Percentiles rank a stretch among this genome's conserved stretches.
Conservation (phyloP, 2,329 filamentous ascomycete genomes). For the Davidsoniella neocaledoniae region DNA sequence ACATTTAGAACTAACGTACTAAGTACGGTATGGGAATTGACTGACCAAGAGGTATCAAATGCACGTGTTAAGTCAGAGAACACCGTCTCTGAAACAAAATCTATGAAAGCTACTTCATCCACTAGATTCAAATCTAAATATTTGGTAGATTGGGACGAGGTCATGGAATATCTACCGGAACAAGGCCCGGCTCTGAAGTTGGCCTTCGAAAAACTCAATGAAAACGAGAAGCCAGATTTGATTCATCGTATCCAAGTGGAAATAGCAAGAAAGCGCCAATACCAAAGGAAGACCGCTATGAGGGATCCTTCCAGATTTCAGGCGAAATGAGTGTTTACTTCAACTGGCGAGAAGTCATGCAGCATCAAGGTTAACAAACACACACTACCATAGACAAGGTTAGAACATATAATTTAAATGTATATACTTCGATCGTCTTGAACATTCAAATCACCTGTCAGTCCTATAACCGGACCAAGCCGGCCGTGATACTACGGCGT, state of each 20-base stretch:
- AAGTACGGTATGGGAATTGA: constrained; percentile 36
- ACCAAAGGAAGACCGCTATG: neutral
- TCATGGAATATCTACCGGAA: constrained; percentile 14
- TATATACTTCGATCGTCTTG: too few relatives aligned
- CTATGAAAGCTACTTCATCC: constrained; percentile 12
- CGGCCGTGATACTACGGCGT: too few relatives aligned
- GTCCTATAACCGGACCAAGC: too few relatives aligned
- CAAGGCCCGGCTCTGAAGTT: neutral
- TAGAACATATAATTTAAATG: too few relatives aligned
- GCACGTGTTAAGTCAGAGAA: constrained; percentile 20
- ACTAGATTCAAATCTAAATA: constrained; percentile 1
- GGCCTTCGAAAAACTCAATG: neutral
- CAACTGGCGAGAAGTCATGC: too few relatives aligned
- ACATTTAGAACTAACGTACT: constrained; percentile 35
- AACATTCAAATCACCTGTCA: too few relatives aligned
- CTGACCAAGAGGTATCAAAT: constrained; percentile 24
- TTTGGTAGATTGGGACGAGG: constrained; percentile 13
- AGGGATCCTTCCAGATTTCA: too few relatives aligned
- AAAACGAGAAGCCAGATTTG: neutral
- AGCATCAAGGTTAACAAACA: too few relatives aligned
- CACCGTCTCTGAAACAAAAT: constrained; percentile 15
- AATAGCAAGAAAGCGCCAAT: neutral
- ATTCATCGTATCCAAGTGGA: neutral
- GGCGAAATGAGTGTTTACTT: too few relatives aligned
- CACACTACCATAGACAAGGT: too few relatives aligned